Base-by-base conservation (phyloP, 1,139 yeast species). In the Debaryomyces sp. region DNA sequence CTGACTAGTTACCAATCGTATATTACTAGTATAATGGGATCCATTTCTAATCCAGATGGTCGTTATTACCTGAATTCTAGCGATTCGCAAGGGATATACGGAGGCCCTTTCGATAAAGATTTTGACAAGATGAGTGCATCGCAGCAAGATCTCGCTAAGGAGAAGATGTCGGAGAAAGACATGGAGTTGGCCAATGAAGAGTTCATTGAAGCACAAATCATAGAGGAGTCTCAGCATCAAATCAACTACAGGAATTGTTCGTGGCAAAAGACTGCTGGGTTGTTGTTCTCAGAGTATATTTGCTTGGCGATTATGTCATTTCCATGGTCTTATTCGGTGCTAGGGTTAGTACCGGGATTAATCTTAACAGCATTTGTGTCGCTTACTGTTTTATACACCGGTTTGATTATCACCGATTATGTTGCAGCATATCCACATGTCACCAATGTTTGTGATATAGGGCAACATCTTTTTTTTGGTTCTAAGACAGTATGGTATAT, bases 241-340 rank as follows among this genome's bases (percentile, higher is more conserved):
- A 79, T 80, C 63, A 73, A 80, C 62, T 81, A 79, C 54, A 64
- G 80, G 47, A 68, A 78, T 39, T 80, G 85, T 53, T 76, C 84
- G 26, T 80, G 85, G 85, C 78, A 75, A 51, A 77, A 73, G 54
- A 80, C 86, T 0, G 82, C 85, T 0, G 84, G 84, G 6, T 68
- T 82, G 39, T 64, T 82, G 46, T 79, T 82, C 52, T 78, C 84
- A 4, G 87, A 82, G 60, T 82, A 82, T 62, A 80, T 82, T 34
- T 82, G 85, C 56, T 68, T 82, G 52, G 87, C 87, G 8, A 81
- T 81, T 50, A 75, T 82, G 80, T 79, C 85, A 17, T 82, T 82
- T 59, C 87, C 87, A 0, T 80, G 85, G 85, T 78, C 85, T 6
- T 82, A 78, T 57, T 78, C 85, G 1, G 82, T 81, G 3, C 65